phyloP scores from a whole-genome alignment of 2,329 filamentous ascomycete species.

The Eurotiales sp. region DNA sequence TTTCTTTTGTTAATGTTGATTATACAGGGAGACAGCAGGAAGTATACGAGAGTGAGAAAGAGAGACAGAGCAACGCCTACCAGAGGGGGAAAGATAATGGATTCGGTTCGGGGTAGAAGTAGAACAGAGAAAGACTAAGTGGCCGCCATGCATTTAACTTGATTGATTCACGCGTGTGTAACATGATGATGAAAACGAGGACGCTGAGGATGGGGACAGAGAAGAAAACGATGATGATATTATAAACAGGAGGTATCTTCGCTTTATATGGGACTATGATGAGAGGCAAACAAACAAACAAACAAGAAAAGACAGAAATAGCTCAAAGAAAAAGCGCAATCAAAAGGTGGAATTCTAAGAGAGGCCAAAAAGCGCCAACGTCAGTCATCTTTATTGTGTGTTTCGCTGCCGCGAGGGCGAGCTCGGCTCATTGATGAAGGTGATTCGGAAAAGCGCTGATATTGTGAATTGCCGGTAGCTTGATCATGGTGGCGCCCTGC shows the following conservation, averaged over 20 bases:
- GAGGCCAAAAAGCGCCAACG: neutral
- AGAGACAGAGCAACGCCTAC: neutral
- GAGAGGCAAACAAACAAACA: no score
- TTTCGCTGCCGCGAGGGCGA: conserved; percentile 7
- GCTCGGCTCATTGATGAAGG: conserved; percentile 13
- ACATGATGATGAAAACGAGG: neutral
- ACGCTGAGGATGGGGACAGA: neutral
- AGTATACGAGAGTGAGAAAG: neutral
- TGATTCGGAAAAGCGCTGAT: conserved; percentile 12
- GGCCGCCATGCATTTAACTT: neutral
- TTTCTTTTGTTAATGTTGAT: neutral
- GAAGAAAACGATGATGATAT: conserved; percentile 2
- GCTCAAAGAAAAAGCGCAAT: neutral
- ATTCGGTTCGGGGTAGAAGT: no score
- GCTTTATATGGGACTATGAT: conserved; percentile 13
- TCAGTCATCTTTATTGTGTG: conserved; percentile 14
- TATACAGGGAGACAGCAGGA: neutral
- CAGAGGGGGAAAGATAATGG: no score
- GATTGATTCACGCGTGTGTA: neutral
- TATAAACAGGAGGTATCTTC: conserved; percentile 16
- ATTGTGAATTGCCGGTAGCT: conserved; percentile 10
- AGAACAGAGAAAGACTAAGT: neutral
- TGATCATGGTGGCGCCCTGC: neutral
- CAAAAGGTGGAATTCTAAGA: neutral
- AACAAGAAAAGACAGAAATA: neutral